Percentiles rank a stretch among this genome's conserved stretches.
Evolutionary conservation across 2,329 filamentous ascomycete species (phyloP).

Genomic region (Monosporascus sp.): DNA sequence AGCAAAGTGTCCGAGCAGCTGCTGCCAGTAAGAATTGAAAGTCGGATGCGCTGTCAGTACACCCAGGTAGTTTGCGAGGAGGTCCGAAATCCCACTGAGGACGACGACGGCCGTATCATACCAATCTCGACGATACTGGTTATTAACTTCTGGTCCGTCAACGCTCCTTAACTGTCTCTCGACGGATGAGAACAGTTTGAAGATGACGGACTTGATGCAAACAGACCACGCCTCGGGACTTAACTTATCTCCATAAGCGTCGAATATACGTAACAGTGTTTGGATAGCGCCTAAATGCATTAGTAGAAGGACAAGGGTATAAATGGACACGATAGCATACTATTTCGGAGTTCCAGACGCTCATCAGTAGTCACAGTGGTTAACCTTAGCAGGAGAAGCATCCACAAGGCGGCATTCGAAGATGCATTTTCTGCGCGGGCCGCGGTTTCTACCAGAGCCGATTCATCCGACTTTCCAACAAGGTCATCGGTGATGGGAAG

Average conservation of each 20-base stretch:
- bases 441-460: slow-evolving; percentile 52
- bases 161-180: slow-evolving; percentile 46
- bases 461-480: slow-evolving; percentile 49
- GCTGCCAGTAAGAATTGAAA: slow-evolving; percentile 70
- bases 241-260: slow-evolving; percentile 80
- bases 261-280: slow-evolving; percentile 84
- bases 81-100: slow-evolving; percentile 63
- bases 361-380: slow-evolving; percentile 67
- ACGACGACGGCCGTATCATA: slow-evolving; percentile 70
- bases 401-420: slow-evolving; percentile 70
- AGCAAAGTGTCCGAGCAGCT: slow-evolving; percentile 65
- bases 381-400: slow-evolving; percentile 66
- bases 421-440: slow-evolving; percentile 52
- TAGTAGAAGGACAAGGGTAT: slow-evolving; percentile 30
- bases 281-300: slow-evolving; percentile 64
- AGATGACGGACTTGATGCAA: slow-evolving; percentile 75
- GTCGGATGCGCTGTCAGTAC: slow-evolving; percentile 59
- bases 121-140: slow-evolving; percentile 53
- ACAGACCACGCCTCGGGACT: slow-evolving; percentile 75
- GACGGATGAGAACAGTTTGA: slow-evolving; percentile 70
- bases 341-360: slow-evolving; percentile 72
- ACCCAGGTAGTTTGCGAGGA: slow-evolving; percentile 72
- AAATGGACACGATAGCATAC: slow-evolving; percentile 31
- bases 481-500: slow-evolving; percentile 54
- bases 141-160: slow-evolving; percentile 30